A percentile compares a stretch with the other conserved stretches of the same genome.
Evolutionary conservation across 345 rosid species (phyloP).

Genomic region (Populus alba): DNA sequence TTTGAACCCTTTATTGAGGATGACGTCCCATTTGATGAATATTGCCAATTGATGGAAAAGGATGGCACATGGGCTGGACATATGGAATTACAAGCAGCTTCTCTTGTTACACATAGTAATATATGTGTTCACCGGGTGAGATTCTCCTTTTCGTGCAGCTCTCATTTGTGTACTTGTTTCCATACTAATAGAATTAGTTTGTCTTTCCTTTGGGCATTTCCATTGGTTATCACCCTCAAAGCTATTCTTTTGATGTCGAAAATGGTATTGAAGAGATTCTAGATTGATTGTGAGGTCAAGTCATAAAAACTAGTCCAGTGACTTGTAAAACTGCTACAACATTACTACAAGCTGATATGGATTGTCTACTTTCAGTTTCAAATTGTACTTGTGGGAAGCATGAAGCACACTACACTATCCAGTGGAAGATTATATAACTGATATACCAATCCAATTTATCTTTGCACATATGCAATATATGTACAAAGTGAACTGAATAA

Average conservation of each 20-base stretch:
- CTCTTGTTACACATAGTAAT: constrained; percentile 76
- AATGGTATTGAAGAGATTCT: not conserved
- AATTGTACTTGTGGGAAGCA: not conserved
- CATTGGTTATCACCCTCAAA: not conserved
- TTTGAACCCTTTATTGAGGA: constrained; percentile 94
- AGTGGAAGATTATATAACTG: not conserved
- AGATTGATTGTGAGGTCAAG: not conserved
- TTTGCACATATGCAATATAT: not conserved
- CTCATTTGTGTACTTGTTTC: not conserved
- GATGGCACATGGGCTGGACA: constrained; percentile 98
- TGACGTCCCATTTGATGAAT: constrained; percentile 82
- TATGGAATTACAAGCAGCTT: constrained; percentile 94
- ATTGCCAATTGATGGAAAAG: constrained; percentile 70
- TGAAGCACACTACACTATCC: not conserved
- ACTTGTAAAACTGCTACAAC: not conserved
- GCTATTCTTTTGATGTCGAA: not conserved
- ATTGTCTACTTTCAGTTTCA: not conserved
- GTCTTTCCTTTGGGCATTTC: not conserved
- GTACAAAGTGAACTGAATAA: too few species aligned
- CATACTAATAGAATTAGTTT: not conserved
- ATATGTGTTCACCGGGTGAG: constrained; percentile 85
- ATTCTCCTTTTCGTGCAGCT: not conserved
- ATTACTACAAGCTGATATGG: not conserved
- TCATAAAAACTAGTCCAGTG: not conserved
- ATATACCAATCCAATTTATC: not conserved